A percentile compares a stretch with the other conserved stretches of the same genome.
Evolutionary conservation across 768 basidiomycete genomes (phyloP).

Genomic region (Suillus plorans): DNA sequence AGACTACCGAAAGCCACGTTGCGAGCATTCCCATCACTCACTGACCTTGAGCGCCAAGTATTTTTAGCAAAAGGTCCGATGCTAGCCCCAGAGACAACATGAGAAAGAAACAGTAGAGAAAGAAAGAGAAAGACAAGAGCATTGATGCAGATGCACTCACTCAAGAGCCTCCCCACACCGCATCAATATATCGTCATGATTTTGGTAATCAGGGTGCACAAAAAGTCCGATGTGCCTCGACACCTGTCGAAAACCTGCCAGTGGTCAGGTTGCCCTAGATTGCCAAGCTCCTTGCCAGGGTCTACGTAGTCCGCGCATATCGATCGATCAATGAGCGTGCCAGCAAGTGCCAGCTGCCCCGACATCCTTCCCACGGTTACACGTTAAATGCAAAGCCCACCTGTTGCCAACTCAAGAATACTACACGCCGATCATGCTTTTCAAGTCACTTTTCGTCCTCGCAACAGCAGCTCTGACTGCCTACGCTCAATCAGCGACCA

Average conservation of each 20-base stretch:
- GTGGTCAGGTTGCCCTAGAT: neutral
- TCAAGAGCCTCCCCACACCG: neutral
- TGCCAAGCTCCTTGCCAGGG: neutral
- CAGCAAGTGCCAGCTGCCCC: neutral
- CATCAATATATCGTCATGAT: neutral
- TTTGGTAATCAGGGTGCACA: neutral
- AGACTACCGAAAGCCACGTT: too few species aligned
- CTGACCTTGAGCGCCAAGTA: too few species aligned
- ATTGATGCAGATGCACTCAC: too few species aligned
- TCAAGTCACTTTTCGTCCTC: slow-evolving; percentile 21
- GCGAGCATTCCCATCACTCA: too few species aligned
- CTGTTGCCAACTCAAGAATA: neutral
- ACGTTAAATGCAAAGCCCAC: neutral
- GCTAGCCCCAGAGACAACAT: too few species aligned
- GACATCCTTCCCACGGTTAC: neutral
- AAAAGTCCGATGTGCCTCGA: neutral
- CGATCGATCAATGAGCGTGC: neutral
- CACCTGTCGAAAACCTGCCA: neutral
- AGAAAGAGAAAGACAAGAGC: too few species aligned
- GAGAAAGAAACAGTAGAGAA: too few species aligned
- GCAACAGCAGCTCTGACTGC: slow-evolving; percentile 18
- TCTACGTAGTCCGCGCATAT: neutral
- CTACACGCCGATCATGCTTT: neutral
- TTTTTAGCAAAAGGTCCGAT: too few species aligned
- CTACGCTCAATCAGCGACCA: slow-evolving; percentile 17